Conservation (phyloP, 2,329 filamentous ascomycete genomes). For the Diaporthe destruens region DNA sequence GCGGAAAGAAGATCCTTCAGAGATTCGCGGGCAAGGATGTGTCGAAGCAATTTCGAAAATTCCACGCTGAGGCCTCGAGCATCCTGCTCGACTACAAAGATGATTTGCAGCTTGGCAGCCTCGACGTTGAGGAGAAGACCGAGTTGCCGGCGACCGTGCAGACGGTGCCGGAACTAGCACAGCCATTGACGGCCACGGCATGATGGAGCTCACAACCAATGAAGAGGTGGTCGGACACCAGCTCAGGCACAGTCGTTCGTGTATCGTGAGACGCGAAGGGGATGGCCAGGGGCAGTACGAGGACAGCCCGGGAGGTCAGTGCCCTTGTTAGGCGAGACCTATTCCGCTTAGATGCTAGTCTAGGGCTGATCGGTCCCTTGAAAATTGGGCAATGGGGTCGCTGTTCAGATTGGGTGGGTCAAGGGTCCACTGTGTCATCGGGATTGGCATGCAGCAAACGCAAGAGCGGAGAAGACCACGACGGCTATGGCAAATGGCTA, state of each 20-base stretch:
- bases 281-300: neutral
- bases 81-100: conserved; percentile 88
- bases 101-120: conserved; percentile 84
- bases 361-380: neutral
- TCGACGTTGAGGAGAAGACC: conserved; percentile 83
- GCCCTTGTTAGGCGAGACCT: conserved; percentile 21
- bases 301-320: neutral
- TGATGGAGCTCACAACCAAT: neutral
- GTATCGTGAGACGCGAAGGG: neutral
- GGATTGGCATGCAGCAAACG: neutral
- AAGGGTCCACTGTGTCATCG: neutral
- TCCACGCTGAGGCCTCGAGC: conserved; percentile 78
- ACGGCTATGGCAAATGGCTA: neutral
- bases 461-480: neutral
- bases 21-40: conserved; percentile 75
- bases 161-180: conserved; percentile 50
- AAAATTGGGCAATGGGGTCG: neutral
- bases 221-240: neutral
- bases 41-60: conserved; percentile 77
- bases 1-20: conserved; percentile 74
- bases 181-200: neutral
- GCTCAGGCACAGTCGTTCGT: neutral
- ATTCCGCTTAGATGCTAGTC: neutral
- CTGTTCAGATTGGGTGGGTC: neutral
- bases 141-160: conserved; percentile 66